A percentile compares a stretch with the other conserved stretches of the same genome.
phyloP scores from a whole-genome alignment of 2,329 filamentous ascomycete species.

The Westerdykella sp. region DNA sequence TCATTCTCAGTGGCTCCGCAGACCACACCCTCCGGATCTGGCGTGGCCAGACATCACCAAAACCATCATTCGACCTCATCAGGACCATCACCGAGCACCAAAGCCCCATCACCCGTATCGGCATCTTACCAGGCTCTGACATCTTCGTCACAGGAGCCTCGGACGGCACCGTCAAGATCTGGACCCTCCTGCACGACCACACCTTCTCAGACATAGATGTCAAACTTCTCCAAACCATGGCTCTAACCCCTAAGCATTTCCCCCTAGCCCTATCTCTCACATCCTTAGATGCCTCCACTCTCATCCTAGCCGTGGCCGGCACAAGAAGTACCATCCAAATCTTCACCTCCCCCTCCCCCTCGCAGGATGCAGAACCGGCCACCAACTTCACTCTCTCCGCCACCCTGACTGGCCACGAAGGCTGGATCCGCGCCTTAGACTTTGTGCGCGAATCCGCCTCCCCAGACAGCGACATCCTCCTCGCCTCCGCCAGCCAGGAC shows the following conservation, averaged over 20 bases:
- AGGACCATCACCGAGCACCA: conserved; percentile 59
- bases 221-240: conserved; percentile 50
- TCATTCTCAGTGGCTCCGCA: conserved; percentile 73
- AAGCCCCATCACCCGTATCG: conserved; percentile 65
- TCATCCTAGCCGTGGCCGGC: conserved; percentile 76
- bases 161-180: conserved; percentile 58
- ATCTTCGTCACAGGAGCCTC: conserved; percentile 56
- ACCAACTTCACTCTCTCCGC: conserved; percentile 63
- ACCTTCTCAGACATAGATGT: conserved; percentile 20
- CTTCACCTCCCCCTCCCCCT: conserved; percentile 49
- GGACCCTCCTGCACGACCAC: conserved; percentile 51
- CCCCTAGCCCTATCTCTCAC: conserved; percentile 70
- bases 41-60: conserved; percentile 30
- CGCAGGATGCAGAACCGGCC: conserved; percentile 24
- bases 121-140: conserved; percentile 40
- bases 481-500: conserved; percentile 93
- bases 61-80: conserved; percentile 35
- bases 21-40: conserved; percentile 70
- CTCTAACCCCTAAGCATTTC: conserved; percentile 71
- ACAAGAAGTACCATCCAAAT: conserved; percentile 79
- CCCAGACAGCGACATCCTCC: conserved; percentile 60
- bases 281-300: conserved; percentile 50
- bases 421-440: conserved; percentile 82
- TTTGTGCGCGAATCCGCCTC: conserved; percentile 60
- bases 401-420: conserved; percentile 82